Evolutionary conservation across 2,329 filamentous ascomycete genomes (phyloP), one percentile per base, ranked within the genome.

Genomic region (Penicillium brevicompactum): DNA sequence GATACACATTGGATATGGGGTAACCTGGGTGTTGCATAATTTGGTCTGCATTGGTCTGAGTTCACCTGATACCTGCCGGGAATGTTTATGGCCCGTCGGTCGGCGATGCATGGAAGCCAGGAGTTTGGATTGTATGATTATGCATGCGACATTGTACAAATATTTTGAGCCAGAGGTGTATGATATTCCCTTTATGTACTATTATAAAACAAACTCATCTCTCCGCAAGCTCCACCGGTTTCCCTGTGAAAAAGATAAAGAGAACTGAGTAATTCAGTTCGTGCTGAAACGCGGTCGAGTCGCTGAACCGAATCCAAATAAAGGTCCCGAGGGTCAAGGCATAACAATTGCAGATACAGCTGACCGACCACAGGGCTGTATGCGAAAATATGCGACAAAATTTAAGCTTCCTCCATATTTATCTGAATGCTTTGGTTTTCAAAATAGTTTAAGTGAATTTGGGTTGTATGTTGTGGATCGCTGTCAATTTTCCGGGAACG

Each of bases 111-210:
- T 55, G 32, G 40, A 41, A 34, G 43, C 34, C 37, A 41, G 52
- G 52, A 55, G 52, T 55, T 46, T 24, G 38, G 27, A 10, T 46
- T 34, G 32, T 42, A 32, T 46, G 47, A 22, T 40, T 45, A 40
- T 42, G 47, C 47, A 43, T 49, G 47, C 13, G 8, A 46, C n/a
- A n/a, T 24, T 54, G 52, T 55, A 55, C 52, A 55, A 55, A 55
- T 44, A 54, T 51, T 34, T 30, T 32, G 44, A 51, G 18, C 6
- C 8, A 13, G 32, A 32, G 46, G 47, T 51, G 32, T 55, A 34
- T 34, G 18, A 22, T 42, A 46, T 45, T 21, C 27, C 41, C 38
- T 32, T 21, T 46, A n/a, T 51, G 47, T 55, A 55, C 34, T 32
- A 54, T 13, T 54, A 54, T 51, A 16, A 34, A 5, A 45, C 32